Base-by-base conservation (phyloP, 106 monocot genomes). In the Apostasia ramifera region DNA sequence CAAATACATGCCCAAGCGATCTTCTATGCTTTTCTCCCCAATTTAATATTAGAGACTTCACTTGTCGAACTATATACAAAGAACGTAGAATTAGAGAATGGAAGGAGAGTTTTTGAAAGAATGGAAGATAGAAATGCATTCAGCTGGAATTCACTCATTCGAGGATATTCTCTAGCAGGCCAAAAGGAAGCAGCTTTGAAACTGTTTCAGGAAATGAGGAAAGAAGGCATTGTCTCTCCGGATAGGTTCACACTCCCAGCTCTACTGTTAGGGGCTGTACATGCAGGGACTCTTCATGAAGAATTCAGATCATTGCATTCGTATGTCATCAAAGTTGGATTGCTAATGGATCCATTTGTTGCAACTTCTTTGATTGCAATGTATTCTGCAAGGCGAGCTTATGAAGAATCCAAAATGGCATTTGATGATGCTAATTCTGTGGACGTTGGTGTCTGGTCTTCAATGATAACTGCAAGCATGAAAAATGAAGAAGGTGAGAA, bases 231-330 rank as follows among this genome's bases (percentile, higher is more conserved):
- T 14, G 38, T 11, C 51, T 26, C 40, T 43, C 74, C 80, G 7
- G 80, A 80, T 63, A 64, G 69, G 65, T 80, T 62, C 15, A 74
- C 74, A n/a, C 70, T 70, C 47, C 55, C 74, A 14, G 70, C 80
- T 41, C 53, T 75, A 41, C 66, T 80, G 38, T 38, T 52, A 48
- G 74, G 75, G 38, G 43, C 49, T 53, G 39, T 6, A 40, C 15
- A 46, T 1, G 80, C 37, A 57, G 65, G 66, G 38, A 4, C 26
- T 70, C 3, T 47, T 69, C 48, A 7, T 48, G 6, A 39, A 74
- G 61, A 67, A 62, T 53, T 70, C 50, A 54, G 48, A 68, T 42
- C 60, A 10, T 8, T 81, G 1, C 81, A 81, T 60, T 55, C 69
- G 8, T 40, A 50, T 52, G 38, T 77, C 40, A 70, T 73, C 57